A percentile compares a stretch with the other conserved stretches of the same genome.
Conservation (phyloP, 1,284 basidiomycete species). For the Taiwanofungus camphoratus region DNA sequence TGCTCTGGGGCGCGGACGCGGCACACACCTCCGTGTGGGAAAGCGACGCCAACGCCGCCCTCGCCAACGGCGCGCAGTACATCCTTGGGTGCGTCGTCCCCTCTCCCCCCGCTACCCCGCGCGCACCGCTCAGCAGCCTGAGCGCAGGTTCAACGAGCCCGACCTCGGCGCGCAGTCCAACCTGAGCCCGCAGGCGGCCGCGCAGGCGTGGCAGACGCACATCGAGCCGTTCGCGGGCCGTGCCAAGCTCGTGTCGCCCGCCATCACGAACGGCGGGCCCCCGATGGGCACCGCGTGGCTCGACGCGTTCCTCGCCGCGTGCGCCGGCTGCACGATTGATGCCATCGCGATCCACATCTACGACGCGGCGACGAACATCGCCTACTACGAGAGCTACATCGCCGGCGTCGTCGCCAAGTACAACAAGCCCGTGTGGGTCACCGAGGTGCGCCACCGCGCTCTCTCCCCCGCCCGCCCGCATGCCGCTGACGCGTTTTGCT, state of each 20-base stretch:
- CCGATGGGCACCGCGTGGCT: slow-evolving; percentile 30
- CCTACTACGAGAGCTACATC: slow-evolving; percentile 30
- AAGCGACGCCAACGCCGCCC: slow-evolving; percentile 25
- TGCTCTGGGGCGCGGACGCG: slow-evolving; percentile 24
- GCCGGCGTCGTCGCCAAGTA: slow-evolving; percentile 23
- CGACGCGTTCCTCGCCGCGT: slow-evolving; percentile 26
- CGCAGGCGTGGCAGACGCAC: slow-evolving; percentile 25
- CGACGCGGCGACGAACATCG: slow-evolving; percentile 28
- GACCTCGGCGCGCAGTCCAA: slow-evolving; percentile 28
- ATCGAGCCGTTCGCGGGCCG: slow-evolving; percentile 30
- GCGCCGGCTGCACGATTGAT: slow-evolving; percentile 28
- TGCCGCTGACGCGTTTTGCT: too few relatives aligned
- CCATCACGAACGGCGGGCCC: slow-evolving; percentile 29
- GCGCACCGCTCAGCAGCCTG: too few relatives aligned
- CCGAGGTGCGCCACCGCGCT: too few relatives aligned
- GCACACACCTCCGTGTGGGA: slow-evolving; percentile 21
- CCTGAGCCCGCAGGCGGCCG: slow-evolving; percentile 25
- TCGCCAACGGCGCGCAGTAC: slow-evolving; percentile 24
- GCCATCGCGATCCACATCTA: slow-evolving; percentile 30
- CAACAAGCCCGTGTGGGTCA: slow-evolving; percentile 26
- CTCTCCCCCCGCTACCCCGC: too few relatives aligned
- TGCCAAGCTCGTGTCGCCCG: slow-evolving; percentile 29
- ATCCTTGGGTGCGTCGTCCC: slow-evolving; percentile 24
- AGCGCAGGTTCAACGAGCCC: slow-evolving; percentile 29
- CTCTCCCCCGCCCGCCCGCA: too few relatives aligned